Evolutionary conservation across 1,139 yeast genomes (phyloP).

Genomic region (Scheffersomyces parashehatae): DNA sequence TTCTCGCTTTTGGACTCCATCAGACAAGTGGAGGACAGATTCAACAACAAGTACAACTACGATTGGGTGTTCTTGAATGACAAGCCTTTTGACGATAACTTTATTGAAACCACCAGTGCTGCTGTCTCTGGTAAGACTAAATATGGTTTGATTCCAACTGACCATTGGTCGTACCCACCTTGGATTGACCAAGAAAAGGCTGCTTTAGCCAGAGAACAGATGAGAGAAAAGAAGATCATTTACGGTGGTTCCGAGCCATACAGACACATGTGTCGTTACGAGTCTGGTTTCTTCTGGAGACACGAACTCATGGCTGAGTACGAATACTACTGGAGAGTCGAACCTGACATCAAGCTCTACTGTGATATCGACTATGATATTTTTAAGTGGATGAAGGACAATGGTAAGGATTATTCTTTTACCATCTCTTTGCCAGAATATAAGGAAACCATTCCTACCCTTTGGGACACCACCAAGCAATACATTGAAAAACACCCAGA

Average conservation of each 20-base stretch:
- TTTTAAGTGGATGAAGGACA: constrained; percentile 77
- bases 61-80: constrained; percentile 53
- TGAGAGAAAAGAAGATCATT: constrained; percentile 53
- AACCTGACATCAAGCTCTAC: constrained; percentile 75
- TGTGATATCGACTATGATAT: constrained; percentile 84
- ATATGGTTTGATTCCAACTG: constrained; percentile 45
- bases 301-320: constrained; percentile 70
- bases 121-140: constrained; percentile 43
- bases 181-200: constrained; percentile 63
- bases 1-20: constrained; percentile 37
- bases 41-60: constrained; percentile 42
- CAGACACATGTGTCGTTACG: constrained; percentile 90
- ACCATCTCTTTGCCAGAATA: constrained; percentile 85
- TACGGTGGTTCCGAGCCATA: constrained; percentile 64
- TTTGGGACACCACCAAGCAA: constrained; percentile 76
- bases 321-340: constrained; percentile 94
- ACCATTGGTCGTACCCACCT: constrained; percentile 54
- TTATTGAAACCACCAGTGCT: constrained; percentile 33
- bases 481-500: constrained; percentile 69
- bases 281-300: constrained; percentile 86
- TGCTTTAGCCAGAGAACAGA: constrained; percentile 48
- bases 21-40: constrained; percentile 48
- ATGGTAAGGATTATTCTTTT: constrained; percentile 73
- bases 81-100: constrained; percentile 40
- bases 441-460: constrained; percentile 72